phyloP scores from a whole-genome alignment of 495 filamentous ascomycete genomes.

The Staphylotrichum longicolle region DNA sequence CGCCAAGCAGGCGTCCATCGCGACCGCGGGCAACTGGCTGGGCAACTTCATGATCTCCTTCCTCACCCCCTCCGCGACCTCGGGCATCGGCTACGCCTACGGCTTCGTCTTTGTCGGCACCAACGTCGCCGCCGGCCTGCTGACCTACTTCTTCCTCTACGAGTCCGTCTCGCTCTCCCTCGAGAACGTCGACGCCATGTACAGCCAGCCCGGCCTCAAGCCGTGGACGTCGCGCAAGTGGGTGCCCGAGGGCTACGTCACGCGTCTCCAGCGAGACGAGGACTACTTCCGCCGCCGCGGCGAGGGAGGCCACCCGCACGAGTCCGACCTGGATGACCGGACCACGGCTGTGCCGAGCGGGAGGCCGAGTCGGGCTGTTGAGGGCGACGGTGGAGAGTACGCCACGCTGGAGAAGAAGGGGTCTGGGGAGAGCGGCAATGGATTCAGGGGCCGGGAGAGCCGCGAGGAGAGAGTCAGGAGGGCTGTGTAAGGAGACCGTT shows the following conservation, averaged over 20 bases:
- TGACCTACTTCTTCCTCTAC: slow-evolving; percentile 78
- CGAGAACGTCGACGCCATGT: slow-evolving; percentile 77
- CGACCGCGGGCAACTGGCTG: slow-evolving; percentile 75
- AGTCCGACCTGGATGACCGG: slow-evolving; percentile 16
- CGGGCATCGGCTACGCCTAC: slow-evolving; percentile 67
- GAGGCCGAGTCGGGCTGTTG: slow-evolving; percentile 18
- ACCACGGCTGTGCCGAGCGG: slow-evolving; percentile 22
- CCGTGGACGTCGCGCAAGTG: slow-evolving; percentile 65
- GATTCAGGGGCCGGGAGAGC: not conserved
- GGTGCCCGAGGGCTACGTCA: slow-evolving; percentile 49
- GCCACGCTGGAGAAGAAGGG: slow-evolving; percentile 14
- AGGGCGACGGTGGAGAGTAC: not conserved
- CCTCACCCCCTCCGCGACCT: slow-evolving; percentile 75
- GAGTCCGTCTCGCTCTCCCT: slow-evolving; percentile 66
- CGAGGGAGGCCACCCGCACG: not conserved
- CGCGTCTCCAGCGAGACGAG: slow-evolving; percentile 31
- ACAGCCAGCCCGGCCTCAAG: slow-evolving; percentile 56
- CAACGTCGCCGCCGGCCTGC: slow-evolving; percentile 59
- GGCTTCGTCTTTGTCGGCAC: slow-evolving; percentile 78
- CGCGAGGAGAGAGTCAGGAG: slow-evolving; percentile 12
- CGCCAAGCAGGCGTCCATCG: slow-evolving; percentile 65
- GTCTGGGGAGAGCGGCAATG: not conserved
- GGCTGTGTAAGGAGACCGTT: slow-evolving; percentile 6
- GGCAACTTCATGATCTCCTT: slow-evolving; percentile 83
- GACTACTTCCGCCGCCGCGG: slow-evolving; percentile 15